Percentiles rank a stretch among this genome's conserved stretches.
phyloP scores from a whole-genome alignment of 2,329 filamentous ascomycete genomes.

The Calonectria pauciramosa region DNA sequence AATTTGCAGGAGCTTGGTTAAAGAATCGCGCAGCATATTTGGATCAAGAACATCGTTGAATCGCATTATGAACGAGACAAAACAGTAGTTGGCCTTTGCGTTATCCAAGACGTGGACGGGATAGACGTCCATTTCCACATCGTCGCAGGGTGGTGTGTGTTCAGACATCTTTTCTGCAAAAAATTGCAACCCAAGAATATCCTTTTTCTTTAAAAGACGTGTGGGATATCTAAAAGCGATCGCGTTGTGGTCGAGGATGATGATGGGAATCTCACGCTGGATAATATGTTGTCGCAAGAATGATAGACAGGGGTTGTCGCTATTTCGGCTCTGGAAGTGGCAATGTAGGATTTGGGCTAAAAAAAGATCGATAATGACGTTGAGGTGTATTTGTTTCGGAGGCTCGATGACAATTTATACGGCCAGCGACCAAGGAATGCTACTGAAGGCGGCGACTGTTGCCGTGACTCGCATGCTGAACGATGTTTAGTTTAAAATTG shows the following conservation, averaged over 20 bases:
- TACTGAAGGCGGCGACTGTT: background rate
- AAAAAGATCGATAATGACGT: background rate
- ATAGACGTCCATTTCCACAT: background rate
- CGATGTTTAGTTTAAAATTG: background rate
- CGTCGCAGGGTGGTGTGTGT: background rate
- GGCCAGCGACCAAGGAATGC: background rate
- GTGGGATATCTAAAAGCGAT: background rate
- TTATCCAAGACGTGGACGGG: conserved; percentile 15
- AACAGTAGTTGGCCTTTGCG: background rate
- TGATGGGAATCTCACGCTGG: background rate
- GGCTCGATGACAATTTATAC: background rate
- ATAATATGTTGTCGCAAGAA: background rate
- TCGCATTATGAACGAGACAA: conserved; percentile 48
- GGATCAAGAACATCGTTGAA: conserved; percentile 63
- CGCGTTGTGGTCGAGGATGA: no score
- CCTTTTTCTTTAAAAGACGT: background rate
- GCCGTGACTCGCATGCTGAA: background rate
- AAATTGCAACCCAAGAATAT: background rate
- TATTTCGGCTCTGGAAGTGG: background rate
- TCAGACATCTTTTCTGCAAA: background rate
- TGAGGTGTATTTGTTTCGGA: background rate
- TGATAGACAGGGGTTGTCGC: background rate
- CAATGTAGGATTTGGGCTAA: background rate
- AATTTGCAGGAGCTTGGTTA: conserved; percentile 55
- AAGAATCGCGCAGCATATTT: conserved; percentile 51